phyloP scores from a whole-genome alignment of 2,329 filamentous ascomycete species.

The Venturia carpophila region DNA sequence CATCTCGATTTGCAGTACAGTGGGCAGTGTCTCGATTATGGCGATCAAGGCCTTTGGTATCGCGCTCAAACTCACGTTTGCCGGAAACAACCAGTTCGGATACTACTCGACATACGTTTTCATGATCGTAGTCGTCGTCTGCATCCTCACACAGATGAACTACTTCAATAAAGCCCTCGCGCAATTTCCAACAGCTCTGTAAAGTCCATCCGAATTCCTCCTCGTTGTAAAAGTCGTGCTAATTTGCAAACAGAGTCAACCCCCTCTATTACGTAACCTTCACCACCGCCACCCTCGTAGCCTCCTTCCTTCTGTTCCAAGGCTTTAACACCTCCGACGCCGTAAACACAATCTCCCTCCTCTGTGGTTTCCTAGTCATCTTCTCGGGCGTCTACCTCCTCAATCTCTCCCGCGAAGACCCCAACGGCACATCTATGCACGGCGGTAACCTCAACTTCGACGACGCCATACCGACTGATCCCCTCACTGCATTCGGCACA shows the following conservation, averaged over 20 bases:
- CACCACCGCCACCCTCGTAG: conserved; percentile 85
- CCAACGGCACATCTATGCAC: conserved; percentile 60
- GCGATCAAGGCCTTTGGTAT: conserved; percentile 98
- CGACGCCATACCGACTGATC: conserved; percentile 84
- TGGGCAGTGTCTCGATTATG: conserved; percentile 97
- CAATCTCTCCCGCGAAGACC: conserved; percentile 89
- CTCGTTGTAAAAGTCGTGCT: conserved; percentile 16
- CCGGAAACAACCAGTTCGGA: conserved; percentile 88
- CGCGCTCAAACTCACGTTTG: conserved; percentile 88
- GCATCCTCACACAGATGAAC: conserved; percentile 98
- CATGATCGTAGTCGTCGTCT: conserved; percentile 83
- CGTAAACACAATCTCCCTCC: conserved; percentile 83
- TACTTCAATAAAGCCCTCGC: conserved; percentile 99
- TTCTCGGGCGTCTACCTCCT: conserved; percentile 93
- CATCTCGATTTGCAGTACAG: conserved; percentile 94
- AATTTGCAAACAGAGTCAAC: conserved; percentile 59
- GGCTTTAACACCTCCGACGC: conserved; percentile 93
- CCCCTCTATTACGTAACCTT: conserved; percentile 97
- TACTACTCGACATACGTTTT: conserved; percentile 97
- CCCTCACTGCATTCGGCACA: conserved; percentile 80
- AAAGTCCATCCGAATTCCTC: conserved; percentile 35
- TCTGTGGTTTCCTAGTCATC: conserved; percentile 89
- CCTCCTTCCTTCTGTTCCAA: conserved; percentile 90
- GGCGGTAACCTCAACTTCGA: conserved; percentile 40
- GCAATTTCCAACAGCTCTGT: conserved; percentile 97